Base-by-base conservation (phyloP, 768 basidiomycete genomes). In the Lactarius trivialis region DNA sequence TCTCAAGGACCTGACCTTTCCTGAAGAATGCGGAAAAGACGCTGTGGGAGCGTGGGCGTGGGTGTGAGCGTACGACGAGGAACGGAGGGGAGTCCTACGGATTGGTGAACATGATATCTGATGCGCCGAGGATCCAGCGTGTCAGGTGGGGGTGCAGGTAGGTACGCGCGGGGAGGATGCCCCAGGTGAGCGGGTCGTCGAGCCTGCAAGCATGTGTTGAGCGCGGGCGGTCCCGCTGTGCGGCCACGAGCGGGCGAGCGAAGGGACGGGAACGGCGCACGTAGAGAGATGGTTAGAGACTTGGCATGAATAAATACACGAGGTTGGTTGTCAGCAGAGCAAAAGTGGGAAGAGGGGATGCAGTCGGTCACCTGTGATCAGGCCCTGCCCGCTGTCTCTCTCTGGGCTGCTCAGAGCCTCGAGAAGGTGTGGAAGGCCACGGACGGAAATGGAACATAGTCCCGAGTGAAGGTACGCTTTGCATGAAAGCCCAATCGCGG, bases 211-310 rank as follows among this genome's bases (percentile, higher is more conserved):
- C 61, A 28, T 33, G 24, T 32, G 56, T 32, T 43, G 28, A 37
- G 11, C 14, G 28, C 56, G 39, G 15, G 55, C 28, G 28, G 34
- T 62, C 52, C 17, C 17, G 6, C 39, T 43, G 24, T 30, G 55
- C 37, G 32, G 34, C 11, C 21, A 24, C 45, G 21, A 2, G 45
- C 21, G 11, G 24, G 60, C 54, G 28, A 54, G 28, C 26, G 78
- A 32, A 15, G 24, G 34, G 39, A 26, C n/a, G 32, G 51, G 37
- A 58, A 36, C 32, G 24, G 43, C 85, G 60, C 71, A 93, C 86
- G 92, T 94, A 55, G 95, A 97, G 58, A 95, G 85, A 71, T 98
- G 95, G 73, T 98, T 98, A 60, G 88, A 85, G 52, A 97, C 94
- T 96, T 66, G 36, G 43, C 57, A 60, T 30, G n/a, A 26, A 1